Conservation (phyloP, 2,329 filamentous ascomycete genomes). For the Dactylellina parvicollis region DNA sequence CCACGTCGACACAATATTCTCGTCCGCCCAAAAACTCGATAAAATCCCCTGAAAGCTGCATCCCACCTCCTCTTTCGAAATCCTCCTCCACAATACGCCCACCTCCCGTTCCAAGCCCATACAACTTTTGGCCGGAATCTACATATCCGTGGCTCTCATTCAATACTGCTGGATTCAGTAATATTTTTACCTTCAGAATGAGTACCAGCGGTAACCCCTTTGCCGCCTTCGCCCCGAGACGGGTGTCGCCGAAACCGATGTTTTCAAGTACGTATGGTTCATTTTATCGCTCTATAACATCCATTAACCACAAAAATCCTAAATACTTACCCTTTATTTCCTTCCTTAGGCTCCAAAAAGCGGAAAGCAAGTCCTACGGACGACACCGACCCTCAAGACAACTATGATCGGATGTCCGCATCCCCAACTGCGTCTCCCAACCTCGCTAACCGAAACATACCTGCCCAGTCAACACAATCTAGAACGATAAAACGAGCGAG, state of each 20-base stretch:
- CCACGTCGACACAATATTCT: conserved; percentile 22
- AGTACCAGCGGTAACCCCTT: conserved; percentile 37
- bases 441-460: conserved; percentile 73
- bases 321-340: neutral
- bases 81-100: conserved; percentile 3
- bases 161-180: neutral
- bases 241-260: conserved; percentile 41
- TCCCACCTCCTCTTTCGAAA: conserved; percentile 1
- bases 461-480: conserved; percentile 72
- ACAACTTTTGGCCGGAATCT: neutral
- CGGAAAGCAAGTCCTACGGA: conserved; percentile 43
- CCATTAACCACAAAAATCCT: neutral
- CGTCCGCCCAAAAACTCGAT: conserved; percentile 15
- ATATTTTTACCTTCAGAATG: conserved; percentile 9
- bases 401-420: conserved; percentile 87
- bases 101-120: neutral
- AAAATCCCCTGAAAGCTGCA: conserved; percentile 41
- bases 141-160: neutral
- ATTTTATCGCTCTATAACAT: neutral
- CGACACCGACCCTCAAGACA: conserved; percentile 61
- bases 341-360: conserved; percentile 25
- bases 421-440: conserved; percentile 86
- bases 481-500: conserved; percentile 71
- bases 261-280: neutral
- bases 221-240: conserved; percentile 28